A percentile compares a stretch with the other conserved stretches of the same genome.
Conservation (phyloP, 73 alveolate species). For the Paramecium caudatum region DNA sequence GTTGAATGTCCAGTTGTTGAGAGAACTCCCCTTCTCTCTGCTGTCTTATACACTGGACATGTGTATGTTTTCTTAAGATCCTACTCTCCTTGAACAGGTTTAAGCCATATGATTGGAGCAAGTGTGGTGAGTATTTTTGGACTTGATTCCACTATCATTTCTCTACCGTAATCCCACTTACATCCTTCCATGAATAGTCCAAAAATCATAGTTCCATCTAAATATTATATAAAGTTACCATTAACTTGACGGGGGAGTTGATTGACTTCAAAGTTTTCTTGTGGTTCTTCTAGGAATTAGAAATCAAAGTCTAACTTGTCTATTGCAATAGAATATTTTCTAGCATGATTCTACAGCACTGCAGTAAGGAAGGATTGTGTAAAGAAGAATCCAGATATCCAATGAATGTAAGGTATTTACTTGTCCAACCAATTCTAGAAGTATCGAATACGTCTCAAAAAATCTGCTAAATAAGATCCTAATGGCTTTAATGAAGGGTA, state of each 20-base stretch:
- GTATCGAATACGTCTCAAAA: not conserved
- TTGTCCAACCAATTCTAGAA: constrained; percentile 22
- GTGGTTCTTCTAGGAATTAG: constrained; percentile 86
- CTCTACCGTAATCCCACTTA: constrained; percentile 89
- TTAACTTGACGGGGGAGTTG: constrained; percentile 93
- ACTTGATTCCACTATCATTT: constrained; percentile 77
- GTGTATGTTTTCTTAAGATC: constrained; percentile 27
- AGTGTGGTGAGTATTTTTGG: constrained; percentile 87
- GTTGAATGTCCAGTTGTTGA: constrained; percentile 99
- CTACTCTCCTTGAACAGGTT: constrained; percentile 74
- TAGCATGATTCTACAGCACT: constrained; percentile 93
- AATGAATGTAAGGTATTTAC: not conserved
- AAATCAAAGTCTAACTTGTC: constrained; percentile 90
- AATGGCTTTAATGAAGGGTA: constrained; percentile 81
- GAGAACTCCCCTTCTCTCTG: not conserved
- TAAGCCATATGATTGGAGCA: constrained; percentile 94
- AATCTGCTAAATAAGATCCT: not conserved
- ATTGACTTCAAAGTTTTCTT: constrained; percentile 93
- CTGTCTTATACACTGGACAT: constrained; percentile 84
- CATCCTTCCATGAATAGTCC: constrained; percentile 90
- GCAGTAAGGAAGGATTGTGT: constrained; percentile 92
- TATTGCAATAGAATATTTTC: constrained; percentile 94
- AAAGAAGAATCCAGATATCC: constrained; percentile 34
- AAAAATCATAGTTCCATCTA: constrained; percentile 91
- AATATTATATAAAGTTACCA: constrained; percentile 89